Evolutionary conservation across 257 asterid genomes (phyloP).

Genomic region (Gentiana dahurica): DNA sequence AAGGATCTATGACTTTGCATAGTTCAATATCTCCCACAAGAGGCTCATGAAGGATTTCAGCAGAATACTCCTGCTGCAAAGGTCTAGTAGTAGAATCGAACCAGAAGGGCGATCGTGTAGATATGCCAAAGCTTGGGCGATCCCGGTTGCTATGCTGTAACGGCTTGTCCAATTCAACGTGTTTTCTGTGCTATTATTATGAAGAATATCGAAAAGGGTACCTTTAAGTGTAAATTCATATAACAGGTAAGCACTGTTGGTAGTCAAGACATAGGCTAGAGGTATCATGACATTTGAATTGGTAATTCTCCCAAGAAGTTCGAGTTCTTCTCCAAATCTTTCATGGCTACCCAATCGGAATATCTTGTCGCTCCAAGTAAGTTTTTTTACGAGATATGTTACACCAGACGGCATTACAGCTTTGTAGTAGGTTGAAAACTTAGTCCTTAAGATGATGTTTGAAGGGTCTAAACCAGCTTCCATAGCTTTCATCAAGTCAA

Average conservation of each 20-base stretch:
- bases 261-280: slow-evolving; percentile 63
- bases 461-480: slow-evolving; percentile 34
- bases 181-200: slow-evolving; percentile 21
- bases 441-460: slow-evolving; percentile 45
- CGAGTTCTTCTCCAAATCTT: slow-evolving; percentile 60
- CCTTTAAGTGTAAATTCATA: slow-evolving; percentile 56
- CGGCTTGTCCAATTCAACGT: slow-evolving; percentile 71
- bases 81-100: slow-evolving; percentile 63
- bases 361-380: slow-evolving; percentile 76
- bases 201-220: slow-evolving; percentile 54
- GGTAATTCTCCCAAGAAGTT: slow-evolving; percentile 52
- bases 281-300: slow-evolving; percentile 83
- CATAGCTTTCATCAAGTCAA: slow-evolving; percentile 59
- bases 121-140: slow-evolving; percentile 76
- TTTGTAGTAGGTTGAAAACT: slow-evolving; percentile 77
- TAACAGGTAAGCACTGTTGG: slow-evolving; percentile 57
- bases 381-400: slow-evolving; percentile 68
- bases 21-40: slow-evolving; percentile 81
- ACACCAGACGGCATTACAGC: slow-evolving; percentile 65
- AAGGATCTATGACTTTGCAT: slow-evolving; percentile 78
- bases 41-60: slow-evolving; percentile 72
- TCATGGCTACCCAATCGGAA: slow-evolving; percentile 62
- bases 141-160: slow-evolving; percentile 73
- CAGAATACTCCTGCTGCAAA: slow-evolving; percentile 59
- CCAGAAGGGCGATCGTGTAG: slow-evolving; percentile 58